Conservation (phyloP, 1,284 basidiomycete species). For the Trametes sp. region DNA sequence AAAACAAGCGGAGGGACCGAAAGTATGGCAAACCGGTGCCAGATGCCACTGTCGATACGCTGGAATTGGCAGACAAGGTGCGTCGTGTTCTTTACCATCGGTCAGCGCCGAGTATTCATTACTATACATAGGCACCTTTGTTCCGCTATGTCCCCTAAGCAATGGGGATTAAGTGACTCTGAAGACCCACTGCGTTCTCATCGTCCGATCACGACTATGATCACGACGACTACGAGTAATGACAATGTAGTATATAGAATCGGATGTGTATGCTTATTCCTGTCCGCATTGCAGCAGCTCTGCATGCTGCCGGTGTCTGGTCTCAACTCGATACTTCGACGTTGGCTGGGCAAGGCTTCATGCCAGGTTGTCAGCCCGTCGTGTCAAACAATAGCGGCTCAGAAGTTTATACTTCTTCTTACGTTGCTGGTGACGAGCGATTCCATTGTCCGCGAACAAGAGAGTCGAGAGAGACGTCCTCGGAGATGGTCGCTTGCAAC, state of each 20-base stretch:
- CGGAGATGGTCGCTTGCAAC: slow-evolving; percentile 4
- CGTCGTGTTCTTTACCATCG: slow-evolving; percentile 20
- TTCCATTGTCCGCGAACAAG: background rate
- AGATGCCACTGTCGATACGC: slow-evolving; percentile 65
- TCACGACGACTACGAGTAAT: too few relatives aligned
- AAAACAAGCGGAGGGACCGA: slow-evolving; percentile 65
- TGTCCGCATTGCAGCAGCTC: too few relatives aligned
- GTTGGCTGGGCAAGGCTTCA: too few relatives aligned
- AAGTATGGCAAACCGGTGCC: slow-evolving; percentile 59
- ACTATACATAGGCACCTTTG: slow-evolving; percentile 29
- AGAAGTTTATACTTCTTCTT: background rate
- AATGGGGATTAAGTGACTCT: too few relatives aligned
- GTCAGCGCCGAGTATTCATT: background rate
- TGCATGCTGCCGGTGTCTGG: too few relatives aligned
- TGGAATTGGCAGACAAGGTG: slow-evolving; percentile 72
- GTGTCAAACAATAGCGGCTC: background rate
- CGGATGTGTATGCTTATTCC: too few relatives aligned
- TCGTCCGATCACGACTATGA: too few relatives aligned
- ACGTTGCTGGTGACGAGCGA: background rate
- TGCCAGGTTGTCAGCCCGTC: too few relatives aligned
- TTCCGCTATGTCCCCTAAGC: slow-evolving; percentile 37
- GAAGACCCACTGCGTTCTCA: too few relatives aligned
- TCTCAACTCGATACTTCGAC: too few relatives aligned
- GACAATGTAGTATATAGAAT: too few relatives aligned
- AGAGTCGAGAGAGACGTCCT: background rate